These are phyloP conservation scores for Septoria petroselini DNA, from an alignment of 2,329 filamentous ascomycete genomes.

Conservation along the genomic window DNA sequence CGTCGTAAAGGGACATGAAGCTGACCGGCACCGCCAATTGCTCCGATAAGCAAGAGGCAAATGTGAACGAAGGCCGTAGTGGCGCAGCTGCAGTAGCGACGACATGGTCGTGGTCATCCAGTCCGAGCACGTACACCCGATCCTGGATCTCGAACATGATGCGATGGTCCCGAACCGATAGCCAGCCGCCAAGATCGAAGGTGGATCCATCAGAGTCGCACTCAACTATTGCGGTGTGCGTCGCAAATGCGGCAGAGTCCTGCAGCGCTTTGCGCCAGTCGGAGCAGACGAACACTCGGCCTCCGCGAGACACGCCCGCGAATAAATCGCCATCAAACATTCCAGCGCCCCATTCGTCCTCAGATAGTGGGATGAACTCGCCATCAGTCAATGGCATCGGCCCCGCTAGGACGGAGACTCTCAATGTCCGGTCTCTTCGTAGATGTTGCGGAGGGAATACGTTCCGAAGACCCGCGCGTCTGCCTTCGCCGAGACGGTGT, in stretches of 20 bases:
- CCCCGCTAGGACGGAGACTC: slow-evolving; percentile 24
- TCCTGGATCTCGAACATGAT: slow-evolving; percentile 47
- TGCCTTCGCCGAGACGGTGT: background rate
- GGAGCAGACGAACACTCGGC: slow-evolving; percentile 45
- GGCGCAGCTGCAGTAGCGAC: slow-evolving; percentile 3
- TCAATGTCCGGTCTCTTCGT: slow-evolving; percentile 13
- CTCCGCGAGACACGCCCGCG: slow-evolving; percentile 45
- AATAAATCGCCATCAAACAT: slow-evolving; percentile 45
- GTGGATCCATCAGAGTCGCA: slow-evolving; percentile 42
- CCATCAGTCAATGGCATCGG: slow-evolving; percentile 18
- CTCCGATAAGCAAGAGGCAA: slow-evolving; percentile 38
- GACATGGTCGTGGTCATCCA: slow-evolving; percentile 36
- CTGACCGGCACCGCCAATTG: slow-evolving; percentile 46
- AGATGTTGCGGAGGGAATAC: background rate
- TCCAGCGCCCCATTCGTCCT: slow-evolving; percentile 50
- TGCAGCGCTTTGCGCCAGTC: slow-evolving; percentile 42
- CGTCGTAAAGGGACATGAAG: slow-evolving; percentile 49
- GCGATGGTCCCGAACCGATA: slow-evolving; percentile 44
- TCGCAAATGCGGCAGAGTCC: slow-evolving; percentile 10
- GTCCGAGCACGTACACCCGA: slow-evolving; percentile 43
- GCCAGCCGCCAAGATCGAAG: slow-evolving; percentile 50
- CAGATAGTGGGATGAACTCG: slow-evolving; percentile 27
- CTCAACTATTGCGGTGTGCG: slow-evolving; percentile 40
- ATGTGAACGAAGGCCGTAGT: slow-evolving; percentile 28
- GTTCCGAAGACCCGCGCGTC: background rate